Percentiles rank a stretch among this genome's conserved stretches.
Conservation (phyloP, 2,329 filamentous ascomycete species). For the Didymella arachidicola region DNA sequence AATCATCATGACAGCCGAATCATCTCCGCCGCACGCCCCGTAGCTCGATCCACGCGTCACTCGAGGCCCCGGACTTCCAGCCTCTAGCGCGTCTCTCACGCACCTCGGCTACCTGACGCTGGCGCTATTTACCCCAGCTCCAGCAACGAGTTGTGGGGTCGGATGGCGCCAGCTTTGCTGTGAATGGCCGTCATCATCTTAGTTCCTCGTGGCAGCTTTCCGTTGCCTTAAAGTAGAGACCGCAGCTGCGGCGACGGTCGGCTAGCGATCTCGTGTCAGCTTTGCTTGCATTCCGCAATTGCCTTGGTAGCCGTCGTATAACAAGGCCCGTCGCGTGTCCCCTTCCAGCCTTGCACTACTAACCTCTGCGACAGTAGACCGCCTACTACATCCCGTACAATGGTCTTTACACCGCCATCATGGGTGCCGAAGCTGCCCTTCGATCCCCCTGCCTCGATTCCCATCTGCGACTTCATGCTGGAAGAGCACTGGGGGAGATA, state of each 20-base stretch:
- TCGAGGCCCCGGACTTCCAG: background rate
- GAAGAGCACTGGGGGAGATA: slow-evolving; percentile 73
- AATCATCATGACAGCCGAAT: background rate
- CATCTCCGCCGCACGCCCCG: background rate
- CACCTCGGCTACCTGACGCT: background rate
- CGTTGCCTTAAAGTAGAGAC: slow-evolving; percentile 3
- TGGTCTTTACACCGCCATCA: slow-evolving; percentile 66
- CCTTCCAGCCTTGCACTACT: background rate
- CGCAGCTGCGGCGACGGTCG: slow-evolving; percentile 11
- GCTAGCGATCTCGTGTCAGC: slow-evolving; percentile 9
- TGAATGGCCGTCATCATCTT: background rate
- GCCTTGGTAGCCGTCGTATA: slow-evolving; percentile 1
- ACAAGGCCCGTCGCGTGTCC: slow-evolving; percentile 3
- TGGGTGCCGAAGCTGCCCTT: slow-evolving; percentile 69
- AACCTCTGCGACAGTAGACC: background rate
- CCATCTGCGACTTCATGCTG: slow-evolving; percentile 79
- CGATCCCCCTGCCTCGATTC: slow-evolving; percentile 75
- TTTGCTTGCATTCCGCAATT: background rate
- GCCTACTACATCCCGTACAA: slow-evolving; percentile 26
- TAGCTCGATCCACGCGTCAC: background rate
- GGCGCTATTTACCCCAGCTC: background rate
- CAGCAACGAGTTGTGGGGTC: background rate
- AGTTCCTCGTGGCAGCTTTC: slow-evolving; percentile 1
- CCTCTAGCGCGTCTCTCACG: background rate
- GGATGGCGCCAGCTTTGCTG: background rate